Evolutionary conservation across 352 stramenopile species (phyloP).

Genomic region (Saprolegnia diclina): DNA sequence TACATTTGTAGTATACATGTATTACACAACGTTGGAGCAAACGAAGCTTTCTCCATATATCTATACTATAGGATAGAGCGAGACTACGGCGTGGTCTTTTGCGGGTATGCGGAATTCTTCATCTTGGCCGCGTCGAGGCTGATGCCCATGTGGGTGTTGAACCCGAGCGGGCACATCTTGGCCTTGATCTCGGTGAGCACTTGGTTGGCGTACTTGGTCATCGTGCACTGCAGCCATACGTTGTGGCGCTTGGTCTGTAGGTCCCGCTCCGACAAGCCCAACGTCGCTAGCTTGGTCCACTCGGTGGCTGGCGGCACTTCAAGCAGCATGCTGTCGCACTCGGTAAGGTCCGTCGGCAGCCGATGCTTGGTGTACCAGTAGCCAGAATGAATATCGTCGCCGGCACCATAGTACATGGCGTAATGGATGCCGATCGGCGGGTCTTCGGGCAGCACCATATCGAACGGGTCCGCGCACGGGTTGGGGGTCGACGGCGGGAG

Average conservation of each 20-base stretch:
- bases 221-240: slow-evolving; percentile 29
- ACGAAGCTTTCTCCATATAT: too few relatives aligned
- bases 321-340: slow-evolving; percentile 26
- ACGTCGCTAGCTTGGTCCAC: background rate
- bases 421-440: slow-evolving; percentile 19
- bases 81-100: too few relatives aligned
- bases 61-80: too few relatives aligned
- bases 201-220: slow-evolving; percentile 28
- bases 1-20: too few relatives aligned
- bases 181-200: slow-evolving; percentile 23
- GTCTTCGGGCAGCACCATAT: slow-evolving; percentile 11
- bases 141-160: slow-evolving; percentile 20
- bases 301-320: slow-evolving; percentile 24
- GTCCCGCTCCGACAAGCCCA: background rate
- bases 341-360: slow-evolving; percentile 17
- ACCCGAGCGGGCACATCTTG: slow-evolving; percentile 23
- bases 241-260: slow-evolving; percentile 24
- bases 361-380: slow-evolving; percentile 29
- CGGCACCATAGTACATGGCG: slow-evolving; percentile 16
- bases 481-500: slow-evolving; percentile 1
- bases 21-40: too few relatives aligned
- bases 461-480: slow-evolving; percentile 28
- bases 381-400: slow-evolving; percentile 13
- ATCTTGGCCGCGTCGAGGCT: background rate
- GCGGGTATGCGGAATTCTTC: background rate